Percentiles rank a stretch among this genome's conserved stretches.
phyloP scores from a whole-genome alignment of 768 basidiomycete species.

The Mycena floridula region DNA sequence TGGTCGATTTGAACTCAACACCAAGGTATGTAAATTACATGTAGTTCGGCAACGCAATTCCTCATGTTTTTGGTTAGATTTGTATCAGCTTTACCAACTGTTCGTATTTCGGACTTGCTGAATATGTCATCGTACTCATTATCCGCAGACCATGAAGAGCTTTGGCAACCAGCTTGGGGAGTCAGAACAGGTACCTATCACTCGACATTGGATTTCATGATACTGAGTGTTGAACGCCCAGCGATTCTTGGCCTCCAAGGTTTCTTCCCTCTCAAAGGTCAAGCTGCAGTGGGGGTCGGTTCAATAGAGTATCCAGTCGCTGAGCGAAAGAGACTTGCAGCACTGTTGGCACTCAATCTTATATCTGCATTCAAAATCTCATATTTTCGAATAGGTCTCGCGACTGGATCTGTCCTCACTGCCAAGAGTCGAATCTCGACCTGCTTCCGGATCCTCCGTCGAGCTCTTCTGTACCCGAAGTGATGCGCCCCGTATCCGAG shows the following conservation, averaged over 20 bases:
- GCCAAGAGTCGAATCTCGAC: conserved; percentile 59
- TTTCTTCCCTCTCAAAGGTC: conserved; percentile 86
- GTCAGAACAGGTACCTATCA: conserved; percentile 74
- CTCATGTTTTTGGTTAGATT: conserved; percentile 42
- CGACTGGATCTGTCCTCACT: conserved; percentile 75
- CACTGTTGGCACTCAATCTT: conserved; percentile 43
- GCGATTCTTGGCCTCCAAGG: conserved; percentile 87
- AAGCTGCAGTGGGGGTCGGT: conserved; percentile 82
- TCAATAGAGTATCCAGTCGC: conserved; percentile 71
- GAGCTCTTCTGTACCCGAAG: conserved; percentile 8
- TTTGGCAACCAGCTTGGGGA: conserved; percentile 99
- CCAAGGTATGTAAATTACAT: conserved; percentile 57
- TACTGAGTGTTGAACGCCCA: conserved; percentile 18
- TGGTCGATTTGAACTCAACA: conserved; percentile 94
- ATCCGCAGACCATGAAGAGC: conserved; percentile 79
- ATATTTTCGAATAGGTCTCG: conserved; percentile 51
- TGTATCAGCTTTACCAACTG: conserved; percentile 92
- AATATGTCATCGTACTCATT: not conserved
- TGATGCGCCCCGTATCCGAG: not conserved
- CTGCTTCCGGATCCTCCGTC: conserved; percentile 62
- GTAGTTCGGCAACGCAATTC: not conserved
- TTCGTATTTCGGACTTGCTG: too few species aligned
- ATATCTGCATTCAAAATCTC: conserved; percentile 6
- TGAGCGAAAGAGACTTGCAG: conserved; percentile 76
- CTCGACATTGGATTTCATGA: not conserved